Base-by-base conservation (phyloP, 2,329 filamentous ascomycete genomes). In the Helotiales sp. region DNA sequence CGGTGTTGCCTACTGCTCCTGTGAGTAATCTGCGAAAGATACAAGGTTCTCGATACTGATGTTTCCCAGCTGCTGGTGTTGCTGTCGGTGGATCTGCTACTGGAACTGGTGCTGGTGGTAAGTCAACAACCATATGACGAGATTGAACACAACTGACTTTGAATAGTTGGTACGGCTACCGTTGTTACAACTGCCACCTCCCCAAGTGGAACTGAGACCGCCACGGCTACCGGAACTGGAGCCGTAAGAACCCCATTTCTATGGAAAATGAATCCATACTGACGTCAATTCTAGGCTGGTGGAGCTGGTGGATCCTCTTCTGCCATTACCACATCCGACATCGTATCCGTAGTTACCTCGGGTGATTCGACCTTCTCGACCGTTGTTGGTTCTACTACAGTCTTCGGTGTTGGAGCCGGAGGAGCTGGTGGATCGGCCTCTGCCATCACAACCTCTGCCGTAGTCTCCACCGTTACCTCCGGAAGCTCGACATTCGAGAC, bases 401-500 rank as follows among this genome's bases (percentile, higher is more conserved):
- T 72, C 49, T 68, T 60, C 34, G 60, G 30, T 22, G 62, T 40
- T 58, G 69, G 45, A 32, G 62, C 49, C 61, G 65, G 24, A 37
- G 67, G 67, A 47, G 69, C 61, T 47, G 67, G 57, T 13, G 65
- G 20, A 20, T 63, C 55, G 10, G 63, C 68, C 2, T 70, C 64
- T 47, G 69, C 73, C 40, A 68, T 76, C 61, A 74, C 74, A n/a
- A 76, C 75, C 26, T 69, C 66, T 47, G 71, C 67, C 10, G 64
- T 74, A 11, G 62, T 71, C 11, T 70, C 73, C 5, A 66, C 69
- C 20, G 52, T 72, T 22, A 74, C 71, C 54, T 69, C 63, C 6
- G 75, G 61, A 20, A 57, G 61, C 50, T 72, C 71, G 10, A 72
- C 71, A 57, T 65, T 72, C 55, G 70, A 69, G 10, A 63, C 71